Evolutionary conservation across 1,284 basidiomycete species (phyloP), one percentile per base, ranked within the genome.

Genomic region (Rhodotorula sp.): DNA sequence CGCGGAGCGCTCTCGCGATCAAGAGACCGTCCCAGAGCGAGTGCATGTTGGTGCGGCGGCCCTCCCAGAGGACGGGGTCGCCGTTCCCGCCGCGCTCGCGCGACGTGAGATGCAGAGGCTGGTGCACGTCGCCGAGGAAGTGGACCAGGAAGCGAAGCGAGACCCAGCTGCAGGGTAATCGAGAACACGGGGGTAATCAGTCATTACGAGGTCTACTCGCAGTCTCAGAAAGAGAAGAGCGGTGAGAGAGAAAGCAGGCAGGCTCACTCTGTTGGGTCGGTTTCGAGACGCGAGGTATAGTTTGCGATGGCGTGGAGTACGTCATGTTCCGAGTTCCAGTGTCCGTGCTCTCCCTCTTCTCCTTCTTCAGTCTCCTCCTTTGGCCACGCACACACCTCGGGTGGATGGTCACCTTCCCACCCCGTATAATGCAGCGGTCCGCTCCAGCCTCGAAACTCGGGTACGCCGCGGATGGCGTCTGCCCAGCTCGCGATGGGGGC

Each of bases 81-180:
- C 77, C 79, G 64, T 82, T 82, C 23, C 81, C 81, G 28, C 81
- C 81, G 2, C 80, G 71, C 8, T 80, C 79, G 26, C 80, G 73
- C 23, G 79, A 78, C 3, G 80, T 82, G 23, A 82, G 74, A 67
- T 82, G 81, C 45, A 82, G 74, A 28, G 81, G 81, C 71, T 82
- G 81, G 70, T 82, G 81, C 18, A 78, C 72, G 68, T 82, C 81
- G 43, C 77, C 80, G 47, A 82, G 71, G 34, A 80, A 78, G 65
- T 82, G 81, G 5, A 80, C 75, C 26, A 82, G 71, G 71, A 82
- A 81, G 5, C 77, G 69, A 54, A 81, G 64, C n/a, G 72, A 62
- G 16, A 48, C 45, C 67, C 67, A 72, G 59, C 70, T 72, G 54
- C 8, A 19, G 5, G 21, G 5, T 6, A 2, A 4, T 2, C 28